These are phyloP conservation scores for Apophysomyces sp. DNA, from an alignment of 371 early-diverging fungal species.

Conservation along the genomic window DNA sequence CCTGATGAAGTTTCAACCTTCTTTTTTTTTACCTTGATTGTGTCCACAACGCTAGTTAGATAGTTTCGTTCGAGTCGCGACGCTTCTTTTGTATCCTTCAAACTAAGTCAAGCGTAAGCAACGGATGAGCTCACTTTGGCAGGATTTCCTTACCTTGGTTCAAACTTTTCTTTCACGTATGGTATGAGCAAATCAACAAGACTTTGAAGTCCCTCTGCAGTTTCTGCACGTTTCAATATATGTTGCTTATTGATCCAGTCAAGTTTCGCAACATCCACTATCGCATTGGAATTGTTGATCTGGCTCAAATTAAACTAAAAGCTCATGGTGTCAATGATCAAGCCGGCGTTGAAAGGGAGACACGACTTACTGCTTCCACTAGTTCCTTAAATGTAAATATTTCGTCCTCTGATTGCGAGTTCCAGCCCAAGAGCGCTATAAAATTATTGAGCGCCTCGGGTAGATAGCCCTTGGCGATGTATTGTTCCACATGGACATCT, in stretches of 20 bases:
- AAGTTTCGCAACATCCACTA: slow-evolving; percentile 77
- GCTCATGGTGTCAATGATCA: neutral
- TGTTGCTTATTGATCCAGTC: slow-evolving; percentile 88
- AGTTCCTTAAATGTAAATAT: slow-evolving; percentile 68
- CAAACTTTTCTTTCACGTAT: slow-evolving; percentile 22
- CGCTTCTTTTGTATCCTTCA: slow-evolving; percentile 8
- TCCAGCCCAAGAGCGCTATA: slow-evolving; percentile 88
- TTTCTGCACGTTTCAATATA: slow-evolving; percentile 52
- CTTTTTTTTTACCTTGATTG: slow-evolving; percentile 37
- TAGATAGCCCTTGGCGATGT: slow-evolving; percentile 77
- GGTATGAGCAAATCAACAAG: slow-evolving; percentile 40
- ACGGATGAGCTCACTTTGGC: neutral
- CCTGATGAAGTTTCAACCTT: neutral
- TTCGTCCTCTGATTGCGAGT: slow-evolving; percentile 61
- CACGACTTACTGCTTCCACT: slow-evolving; percentile 54
- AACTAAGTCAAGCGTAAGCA: slow-evolving; percentile 1
- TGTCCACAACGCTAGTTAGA: slow-evolving; percentile 41
- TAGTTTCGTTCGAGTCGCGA: slow-evolving; percentile 37
- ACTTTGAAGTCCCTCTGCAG: slow-evolving; percentile 38
- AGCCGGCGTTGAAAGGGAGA: neutral
- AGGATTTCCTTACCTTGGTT: slow-evolving; percentile 15
- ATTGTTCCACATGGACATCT: slow-evolving; percentile 76
- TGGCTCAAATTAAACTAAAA: slow-evolving; percentile 67
- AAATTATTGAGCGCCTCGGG: slow-evolving; percentile 89
- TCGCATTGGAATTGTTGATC: slow-evolving; percentile 75